These are phyloP conservation scores for Astraeus odoratus DNA, from an alignment of 768 basidiomycete genomes.

Conservation along the genomic window DNA sequence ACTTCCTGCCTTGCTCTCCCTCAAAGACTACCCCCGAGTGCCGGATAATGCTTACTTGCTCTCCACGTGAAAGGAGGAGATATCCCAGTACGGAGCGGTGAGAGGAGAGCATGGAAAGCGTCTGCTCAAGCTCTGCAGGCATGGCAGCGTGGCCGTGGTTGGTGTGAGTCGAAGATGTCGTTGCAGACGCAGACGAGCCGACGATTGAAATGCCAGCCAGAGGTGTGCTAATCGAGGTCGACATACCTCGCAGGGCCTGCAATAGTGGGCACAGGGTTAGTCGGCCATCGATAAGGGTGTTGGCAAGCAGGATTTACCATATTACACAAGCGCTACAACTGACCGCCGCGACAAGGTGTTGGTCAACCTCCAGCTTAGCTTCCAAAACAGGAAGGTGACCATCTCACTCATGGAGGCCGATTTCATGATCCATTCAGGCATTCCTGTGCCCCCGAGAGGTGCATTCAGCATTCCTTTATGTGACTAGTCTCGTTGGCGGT, in stretches of 20 bases:
- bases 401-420: no score
- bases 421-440: no score
- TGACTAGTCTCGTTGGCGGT: no score
- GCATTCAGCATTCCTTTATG: no score
- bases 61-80: conserved; percentile 69
- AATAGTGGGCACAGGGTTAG: conserved; percentile 13
- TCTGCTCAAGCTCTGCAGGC: conserved; percentile 80
- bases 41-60: conserved; percentile 72
- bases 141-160: conserved; percentile 26
- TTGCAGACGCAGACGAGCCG: conserved; percentile 1
- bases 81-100: conserved; percentile 86
- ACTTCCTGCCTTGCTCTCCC: conserved; percentile 73
- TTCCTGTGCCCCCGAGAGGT: no score
- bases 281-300: not conserved
- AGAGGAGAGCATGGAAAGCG: conserved; percentile 64
- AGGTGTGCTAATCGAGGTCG: conserved; percentile 11
- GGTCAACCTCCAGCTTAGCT: no score
- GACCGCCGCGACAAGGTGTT: no score
- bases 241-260: conserved; percentile 7
- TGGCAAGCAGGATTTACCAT: no score
- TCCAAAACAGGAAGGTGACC: no score
- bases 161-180: conserved; percentile 11
- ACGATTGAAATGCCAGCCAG: conserved; percentile 4
- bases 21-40: conserved; percentile 83
- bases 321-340: no score